Percentiles rank a stretch among this genome's conserved stretches.
These are phyloP conservation scores for Botryosphaeria dothidea DNA, from an alignment of 2,329 filamentous ascomycete genomes.

Conservation along the genomic window DNA sequence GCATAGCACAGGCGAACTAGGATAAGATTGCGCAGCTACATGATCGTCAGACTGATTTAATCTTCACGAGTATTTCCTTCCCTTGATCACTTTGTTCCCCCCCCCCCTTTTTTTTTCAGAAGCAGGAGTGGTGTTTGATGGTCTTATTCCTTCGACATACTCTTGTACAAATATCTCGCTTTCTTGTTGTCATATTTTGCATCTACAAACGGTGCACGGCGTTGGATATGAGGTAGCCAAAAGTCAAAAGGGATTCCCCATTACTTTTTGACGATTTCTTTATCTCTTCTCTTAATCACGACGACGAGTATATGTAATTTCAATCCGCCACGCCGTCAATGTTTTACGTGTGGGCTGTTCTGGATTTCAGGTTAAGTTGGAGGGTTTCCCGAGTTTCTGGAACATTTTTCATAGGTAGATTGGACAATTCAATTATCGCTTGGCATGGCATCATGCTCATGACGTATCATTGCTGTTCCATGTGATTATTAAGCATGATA, in stretches of 20 bases:
- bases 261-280: neutral
- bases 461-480: no score
- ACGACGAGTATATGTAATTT: slow-evolving; percentile 10
- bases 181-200: neutral
- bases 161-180: slow-evolving; percentile 5
- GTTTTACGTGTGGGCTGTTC: neutral
- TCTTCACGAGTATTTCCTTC: neutral
- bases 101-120: neutral
- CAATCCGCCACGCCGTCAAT: neutral
- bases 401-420: neutral
- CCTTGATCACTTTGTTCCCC: neutral
- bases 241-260: neutral
- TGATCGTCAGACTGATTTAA: neutral
- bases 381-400: neutral
- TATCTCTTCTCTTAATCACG: neutral
- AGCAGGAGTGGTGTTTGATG: slow-evolving; percentile 3
- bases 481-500: no score
- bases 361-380: neutral
- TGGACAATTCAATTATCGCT: neutral
- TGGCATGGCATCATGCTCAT: no score
- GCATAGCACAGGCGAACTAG: neutral
- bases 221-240: neutral
- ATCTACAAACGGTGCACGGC: slow-evolving; percentile 2
- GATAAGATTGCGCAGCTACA: neutral
- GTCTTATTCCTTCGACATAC: neutral